Evolutionary conservation across 768 basidiomycete species (phyloP), one percentile per base, ranked within the genome.

Genomic region (Infundibulicybe gibba): DNA sequence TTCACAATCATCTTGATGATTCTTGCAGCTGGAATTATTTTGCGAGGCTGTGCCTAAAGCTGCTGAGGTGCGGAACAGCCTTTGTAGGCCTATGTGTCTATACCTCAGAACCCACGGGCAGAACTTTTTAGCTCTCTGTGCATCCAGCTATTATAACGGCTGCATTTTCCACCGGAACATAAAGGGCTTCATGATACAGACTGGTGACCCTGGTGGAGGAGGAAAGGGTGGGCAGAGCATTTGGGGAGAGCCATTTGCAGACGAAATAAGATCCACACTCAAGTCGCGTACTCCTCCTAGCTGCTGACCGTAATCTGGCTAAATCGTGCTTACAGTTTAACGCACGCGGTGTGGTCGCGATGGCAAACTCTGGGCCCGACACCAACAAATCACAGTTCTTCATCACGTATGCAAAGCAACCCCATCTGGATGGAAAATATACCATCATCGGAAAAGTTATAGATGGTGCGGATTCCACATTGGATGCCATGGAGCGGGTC

Each of bases 361-460:
- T 98, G 94, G 97, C 97, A 46, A 99, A 98, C 67, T 86, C 90
- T 6, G 97, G 97, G 1, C 84, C 85, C 9, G 91, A 97, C 62
- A 82, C 88, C 31, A 99, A 97, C 72, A 97, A 95, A 67, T 86
- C 76, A 38, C 89, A 93, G 61, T 92, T 92, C 63, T 92, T 92
- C 62, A 76, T 94, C 59, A 83, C 90, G 3, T 97, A 97, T 61
- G 72, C 87, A 2, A 98, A 98, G 63, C 95, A 97, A 56, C 69
- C 90, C 1, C 94, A 97, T 62, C 79, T 99, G 13, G 95, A 99
- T 61, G 85, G 85, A 53, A 97, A 97, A 62, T 88, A 90, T 66
- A 92, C 92, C 13, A 97, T 97, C 44, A 84, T 98, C 50, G 95
- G 93, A 47, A 92, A 88, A 73, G 94, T 99, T n/a, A 98, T 99